Evolutionary conservation across 2,329 filamentous ascomycete genomes (phyloP), one percentile per base, ranked within the genome.

Genomic region (Epichloe brachyelytri): DNA sequence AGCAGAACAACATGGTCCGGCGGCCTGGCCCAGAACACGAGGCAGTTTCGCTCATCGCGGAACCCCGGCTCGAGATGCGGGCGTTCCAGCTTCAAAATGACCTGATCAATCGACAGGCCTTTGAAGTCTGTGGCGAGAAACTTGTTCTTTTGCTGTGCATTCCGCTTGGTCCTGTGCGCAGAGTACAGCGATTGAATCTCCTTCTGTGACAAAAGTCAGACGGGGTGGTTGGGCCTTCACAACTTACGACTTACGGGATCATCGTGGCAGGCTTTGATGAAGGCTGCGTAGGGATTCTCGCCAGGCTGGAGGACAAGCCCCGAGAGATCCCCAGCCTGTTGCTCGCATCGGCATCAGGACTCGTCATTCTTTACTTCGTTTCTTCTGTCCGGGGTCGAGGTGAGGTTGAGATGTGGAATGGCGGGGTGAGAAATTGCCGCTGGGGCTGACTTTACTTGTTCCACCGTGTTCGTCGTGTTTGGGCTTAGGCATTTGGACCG

Each of bases 21-120:
- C 15, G 91, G 91, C 6, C 90, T 76, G 3, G 86, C 88, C 88
- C 89, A 96, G 62, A 96, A 83, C 0, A 89, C 86, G 11, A 96
- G 73, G 63, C 90, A 94, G 61, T 95, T 77, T 40, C 91, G 75
- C 41, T 80, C 78, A 63, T 97, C 91, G 48, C 73, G 65, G 63
- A 85, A 95, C 1, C 79, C 80, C 1, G 82, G 83, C 55, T 87
- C 76, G 37, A 83, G 68, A 1, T 75, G 67, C 1, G 77, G 77
- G 43, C 83, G 75, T 57, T 84, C 77, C 34, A 95, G 70, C 51
- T 83, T 82, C 47, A 82, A 70, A 1, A 96, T 75, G 51, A 88
- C 82, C 2, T 83, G 80, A 62, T 97, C 91, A 48, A 91, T 76
- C 46, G 79, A 79, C 59, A 94, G 78, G 52, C 85, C 85, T 1